A percentile compares a stretch with the other conserved stretches of the same genome.
Conservation (phyloP, 331 rosid species). For the Arachis monticola region DNA sequence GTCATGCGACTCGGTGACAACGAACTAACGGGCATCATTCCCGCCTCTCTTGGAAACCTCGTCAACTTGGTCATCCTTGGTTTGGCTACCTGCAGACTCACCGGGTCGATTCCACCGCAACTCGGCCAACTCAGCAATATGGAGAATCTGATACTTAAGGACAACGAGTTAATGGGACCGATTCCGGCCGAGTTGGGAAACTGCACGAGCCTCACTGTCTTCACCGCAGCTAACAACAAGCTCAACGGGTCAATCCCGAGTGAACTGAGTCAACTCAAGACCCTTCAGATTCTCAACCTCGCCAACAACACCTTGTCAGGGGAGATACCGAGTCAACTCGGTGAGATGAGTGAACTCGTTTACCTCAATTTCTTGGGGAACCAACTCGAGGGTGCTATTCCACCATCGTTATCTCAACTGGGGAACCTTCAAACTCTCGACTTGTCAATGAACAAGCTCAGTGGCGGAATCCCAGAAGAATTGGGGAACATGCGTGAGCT, state of each 20-base stretch:
- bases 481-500: constrained; percentile 65
- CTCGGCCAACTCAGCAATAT: constrained; percentile 64
- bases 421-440: constrained; percentile 72
- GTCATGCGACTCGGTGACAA: constrained; percentile 83
- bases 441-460: constrained; percentile 71
- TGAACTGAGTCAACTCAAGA: constrained; percentile 61
- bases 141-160: constrained; percentile 63
- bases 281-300: constrained; percentile 64
- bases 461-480: constrained; percentile 70
- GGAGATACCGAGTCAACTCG: constrained; percentile 72
- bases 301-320: constrained; percentile 66
- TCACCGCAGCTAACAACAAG: constrained; percentile 67
- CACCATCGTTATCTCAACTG: constrained; percentile 58
- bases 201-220: constrained; percentile 67
- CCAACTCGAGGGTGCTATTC: constrained; percentile 69
- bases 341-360: constrained; percentile 56
- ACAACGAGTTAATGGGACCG: constrained; percentile 66
- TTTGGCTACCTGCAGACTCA: constrained; percentile 70
- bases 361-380: constrained; percentile 74
- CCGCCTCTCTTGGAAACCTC: constrained; percentile 69
- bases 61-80: constrained; percentile 58
- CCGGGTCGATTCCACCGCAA: constrained; percentile 66
- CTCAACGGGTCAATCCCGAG: constrained; percentile 73
- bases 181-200: constrained; percentile 79
- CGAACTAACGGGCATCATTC: constrained; percentile 66